phyloP scores from a whole-genome alignment of 2,329 filamentous ascomycete species.

The Stenocarpella maydis region DNA sequence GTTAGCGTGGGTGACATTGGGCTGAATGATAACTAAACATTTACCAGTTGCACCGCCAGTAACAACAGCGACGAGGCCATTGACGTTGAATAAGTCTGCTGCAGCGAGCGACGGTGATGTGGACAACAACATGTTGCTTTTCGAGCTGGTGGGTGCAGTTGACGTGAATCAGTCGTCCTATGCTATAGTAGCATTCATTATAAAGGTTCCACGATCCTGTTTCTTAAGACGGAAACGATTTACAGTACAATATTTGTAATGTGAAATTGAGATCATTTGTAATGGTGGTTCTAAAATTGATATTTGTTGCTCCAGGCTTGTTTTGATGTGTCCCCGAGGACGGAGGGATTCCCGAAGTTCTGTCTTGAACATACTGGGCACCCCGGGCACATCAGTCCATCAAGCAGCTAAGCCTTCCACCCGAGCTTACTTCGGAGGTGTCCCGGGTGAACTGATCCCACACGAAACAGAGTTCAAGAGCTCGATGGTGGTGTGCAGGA shows the following conservation, averaged over 20 bases:
- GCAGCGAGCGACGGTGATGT: conserved; percentile 14
- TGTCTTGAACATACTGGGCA: neutral
- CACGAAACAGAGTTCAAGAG: neutral
- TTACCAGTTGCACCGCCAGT: conserved; percentile 33
- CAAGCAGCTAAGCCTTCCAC: neutral
- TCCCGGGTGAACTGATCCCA: neutral
- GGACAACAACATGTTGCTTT: neutral
- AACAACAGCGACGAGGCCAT: conserved; percentile 33
- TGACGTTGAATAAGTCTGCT: conserved; percentile 32
- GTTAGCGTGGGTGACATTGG: neutral
- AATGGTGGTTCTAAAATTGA: too few species aligned
- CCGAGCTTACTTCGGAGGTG: neutral
- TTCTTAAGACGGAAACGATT: neutral
- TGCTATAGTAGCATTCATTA: neutral
- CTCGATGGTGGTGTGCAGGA: neutral
- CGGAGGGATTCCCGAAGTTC: neutral
- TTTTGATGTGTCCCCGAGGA: neutral
- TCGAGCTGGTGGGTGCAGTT: neutral
- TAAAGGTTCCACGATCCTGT: neutral
- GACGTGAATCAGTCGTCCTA: neutral
- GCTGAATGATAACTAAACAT: neutral
- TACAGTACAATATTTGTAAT: neutral
- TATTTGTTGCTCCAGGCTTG: neutral
- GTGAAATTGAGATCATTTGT: neutral
- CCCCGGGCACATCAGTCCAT: neutral